A percentile compares a stretch with the other conserved stretches of the same genome.
Evolutionary conservation across 2,329 filamentous ascomycete species (phyloP).

Genomic region (Ceratocystis papillata): DNA sequence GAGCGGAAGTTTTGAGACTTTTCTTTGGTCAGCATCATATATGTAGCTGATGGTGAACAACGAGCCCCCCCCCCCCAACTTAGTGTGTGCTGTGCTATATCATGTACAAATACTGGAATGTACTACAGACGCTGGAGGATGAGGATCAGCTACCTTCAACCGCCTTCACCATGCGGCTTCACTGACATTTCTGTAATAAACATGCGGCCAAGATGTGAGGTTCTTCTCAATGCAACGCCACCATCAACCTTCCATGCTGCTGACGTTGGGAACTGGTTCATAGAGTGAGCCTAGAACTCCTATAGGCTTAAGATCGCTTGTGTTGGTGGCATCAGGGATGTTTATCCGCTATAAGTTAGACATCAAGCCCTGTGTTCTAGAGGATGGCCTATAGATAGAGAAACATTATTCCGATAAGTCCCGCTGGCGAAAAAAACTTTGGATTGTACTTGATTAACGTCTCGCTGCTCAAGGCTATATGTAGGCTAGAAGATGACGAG

Average conservation of each 20-base stretch:
- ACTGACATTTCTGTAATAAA: neutral
- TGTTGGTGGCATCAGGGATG: too few species aligned
- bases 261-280: neutral
- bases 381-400: neutral
- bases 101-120: neutral
- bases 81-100: neutral
- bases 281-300: neutral
- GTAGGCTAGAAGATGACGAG: too few species aligned
- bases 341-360: neutral
- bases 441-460: too few species aligned
- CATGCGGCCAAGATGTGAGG: slow-evolving; percentile 1
- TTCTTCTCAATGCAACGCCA: slow-evolving; percentile 13
- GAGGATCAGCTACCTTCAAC: slow-evolving; percentile 2
- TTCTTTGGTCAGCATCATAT: neutral
- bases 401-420: neutral
- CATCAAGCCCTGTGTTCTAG: neutral
- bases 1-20: neutral
- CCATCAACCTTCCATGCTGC: neutral
- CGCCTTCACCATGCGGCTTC: neutral
- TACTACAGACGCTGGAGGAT: neutral
- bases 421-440: neutral
- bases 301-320: neutral
- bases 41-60: neutral
- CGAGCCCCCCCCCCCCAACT: neutral
- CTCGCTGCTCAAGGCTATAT: too few species aligned